These are phyloP conservation scores for Dryas drummondii DNA, from an alignment of 306 rosid species.

Conservation along the genomic window DNA sequence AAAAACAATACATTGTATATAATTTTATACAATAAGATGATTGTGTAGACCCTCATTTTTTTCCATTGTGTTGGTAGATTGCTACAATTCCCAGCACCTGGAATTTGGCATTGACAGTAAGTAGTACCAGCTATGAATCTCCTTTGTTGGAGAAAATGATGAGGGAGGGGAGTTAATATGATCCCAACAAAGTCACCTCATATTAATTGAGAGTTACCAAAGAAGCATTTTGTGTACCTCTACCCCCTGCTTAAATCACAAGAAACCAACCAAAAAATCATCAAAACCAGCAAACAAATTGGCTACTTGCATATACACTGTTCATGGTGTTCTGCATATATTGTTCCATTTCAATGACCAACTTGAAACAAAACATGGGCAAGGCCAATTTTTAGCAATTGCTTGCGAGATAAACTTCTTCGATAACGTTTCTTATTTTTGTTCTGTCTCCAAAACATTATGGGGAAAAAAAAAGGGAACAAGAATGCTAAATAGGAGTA, in stretches of 20 bases:
- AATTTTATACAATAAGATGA: not conserved
- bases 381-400: no score
- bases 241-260: not conserved
- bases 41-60: not conserved
- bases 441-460: no score
- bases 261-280: constrained; percentile 3
- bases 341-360: no score
- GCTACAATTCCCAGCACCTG: not conserved
- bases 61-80: not conserved
- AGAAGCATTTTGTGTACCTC: not conserved
- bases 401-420: no score
- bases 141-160: not conserved
- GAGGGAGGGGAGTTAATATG: not conserved
- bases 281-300: not conserved
- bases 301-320: not conserved
- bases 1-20: not conserved
- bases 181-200: not conserved
- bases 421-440: no score
- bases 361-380: no score
- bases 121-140: not conserved
- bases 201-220: not conserved
- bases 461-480: no score
- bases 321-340: no score
- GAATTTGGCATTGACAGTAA: no score
- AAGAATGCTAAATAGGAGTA: no score